Percentiles rank a stretch among this genome's conserved stretches.
Evolutionary conservation across 352 stramenopile genomes (phyloP).

Genomic region (Peronospora farinosa): DNA sequence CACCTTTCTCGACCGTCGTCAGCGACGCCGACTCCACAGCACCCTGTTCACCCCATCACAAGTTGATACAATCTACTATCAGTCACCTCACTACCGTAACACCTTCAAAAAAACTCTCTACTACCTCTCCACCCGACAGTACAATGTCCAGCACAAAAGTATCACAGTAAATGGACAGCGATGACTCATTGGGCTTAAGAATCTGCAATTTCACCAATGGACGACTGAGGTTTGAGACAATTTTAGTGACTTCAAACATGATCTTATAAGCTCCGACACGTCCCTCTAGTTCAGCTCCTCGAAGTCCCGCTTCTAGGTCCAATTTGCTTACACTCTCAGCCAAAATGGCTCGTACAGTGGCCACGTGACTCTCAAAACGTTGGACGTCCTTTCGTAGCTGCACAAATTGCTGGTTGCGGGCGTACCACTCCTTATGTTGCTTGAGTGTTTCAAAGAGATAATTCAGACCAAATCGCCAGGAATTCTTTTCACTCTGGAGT

Average conservation of each 20-base stretch:
- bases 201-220: conserved; percentile 85
- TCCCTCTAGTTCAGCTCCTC: conserved; percentile 78
- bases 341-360: conserved; percentile 57
- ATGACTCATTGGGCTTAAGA: conserved; percentile 80
- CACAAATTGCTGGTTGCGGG: conserved; percentile 84
- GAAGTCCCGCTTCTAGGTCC: conserved; percentile 72
- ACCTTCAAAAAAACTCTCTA: conserved; percentile 38
- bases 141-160: conserved; percentile 86
- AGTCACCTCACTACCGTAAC: conserved; percentile 12
- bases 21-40: conserved; percentile 74
- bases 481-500: conserved; percentile 79
- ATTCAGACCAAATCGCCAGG: conserved; percentile 84
- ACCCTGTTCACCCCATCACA: conserved; percentile 27
- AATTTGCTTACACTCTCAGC: conserved; percentile 81
- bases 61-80: neutral
- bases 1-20: conserved; percentile 74
- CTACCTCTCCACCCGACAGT: conserved; percentile 61
- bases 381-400: conserved; percentile 81
- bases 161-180: conserved; percentile 83
- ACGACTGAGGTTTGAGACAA: conserved; percentile 76
- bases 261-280: conserved; percentile 83
- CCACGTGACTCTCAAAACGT: conserved; percentile 70
- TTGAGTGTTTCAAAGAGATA: conserved; percentile 87
- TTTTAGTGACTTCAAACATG: conserved; percentile 88
- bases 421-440: conserved; percentile 86